Percentiles rank a stretch among this genome's conserved stretches.
phyloP scores from a whole-genome alignment of 2,329 filamentous ascomycete species.

The Zasmidium cellare region DNA sequence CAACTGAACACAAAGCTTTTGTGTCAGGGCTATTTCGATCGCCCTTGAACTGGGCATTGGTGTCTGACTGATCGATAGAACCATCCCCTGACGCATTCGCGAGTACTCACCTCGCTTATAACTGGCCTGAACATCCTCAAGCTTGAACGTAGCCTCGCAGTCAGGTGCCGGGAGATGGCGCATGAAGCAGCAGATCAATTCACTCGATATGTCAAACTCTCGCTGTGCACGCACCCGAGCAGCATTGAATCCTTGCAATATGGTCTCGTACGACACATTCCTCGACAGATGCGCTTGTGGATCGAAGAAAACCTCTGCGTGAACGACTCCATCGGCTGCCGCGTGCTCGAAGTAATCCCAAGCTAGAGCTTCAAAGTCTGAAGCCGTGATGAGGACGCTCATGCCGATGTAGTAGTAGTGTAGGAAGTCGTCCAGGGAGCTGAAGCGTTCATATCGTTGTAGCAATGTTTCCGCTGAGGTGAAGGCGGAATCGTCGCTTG shows the following conservation, averaged over 20 bases:
- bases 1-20: too few relatives aligned
- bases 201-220: constrained; percentile 65
- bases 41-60: too few relatives aligned
- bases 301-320: constrained; percentile 80
- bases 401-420: constrained; percentile 78
- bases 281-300: constrained; percentile 71
- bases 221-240: constrained; percentile 61
- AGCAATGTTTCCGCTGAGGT: constrained; percentile 59
- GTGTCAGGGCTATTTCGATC: too few relatives aligned
- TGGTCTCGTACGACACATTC: constrained; percentile 62
- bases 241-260: constrained; percentile 63
- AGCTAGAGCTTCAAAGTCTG: constrained; percentile 73
- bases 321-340: constrained; percentile 65
- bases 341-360: constrained; percentile 70
- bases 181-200: constrained; percentile 71
- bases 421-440: constrained; percentile 74
- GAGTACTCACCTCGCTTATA: constrained; percentile 43
- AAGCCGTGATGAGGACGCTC: constrained; percentile 62
- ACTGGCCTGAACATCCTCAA: constrained; percentile 43
- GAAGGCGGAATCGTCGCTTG: constrained; percentile 61
- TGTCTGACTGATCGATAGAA: too few relatives aligned
- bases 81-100: too few relatives aligned
- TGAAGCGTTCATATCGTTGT: constrained; percentile 66
- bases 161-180: constrained; percentile 65
- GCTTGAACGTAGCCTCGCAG: constrained; percentile 51